Evolutionary conservation across 2,329 filamentous ascomycete species (phyloP).

Genomic region (Zymoseptoria crescenta): DNA sequence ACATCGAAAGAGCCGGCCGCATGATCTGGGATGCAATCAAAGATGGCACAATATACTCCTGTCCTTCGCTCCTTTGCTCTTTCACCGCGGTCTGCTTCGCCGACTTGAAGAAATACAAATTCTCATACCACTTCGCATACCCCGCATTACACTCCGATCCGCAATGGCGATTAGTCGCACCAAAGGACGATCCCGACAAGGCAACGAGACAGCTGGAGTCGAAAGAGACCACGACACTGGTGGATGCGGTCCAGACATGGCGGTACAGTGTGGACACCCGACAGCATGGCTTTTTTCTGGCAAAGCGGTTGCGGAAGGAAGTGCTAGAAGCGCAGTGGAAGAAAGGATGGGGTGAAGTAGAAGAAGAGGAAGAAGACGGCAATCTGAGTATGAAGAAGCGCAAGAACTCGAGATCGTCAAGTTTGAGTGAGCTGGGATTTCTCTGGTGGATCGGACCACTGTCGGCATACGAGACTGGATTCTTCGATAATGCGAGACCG

Average conservation of each 20-base stretch:
- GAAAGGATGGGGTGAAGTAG: conserved; percentile 21
- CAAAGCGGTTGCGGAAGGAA: conserved; percentile 56
- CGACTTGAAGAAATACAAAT: conserved; percentile 94
- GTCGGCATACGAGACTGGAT: conserved; percentile 72
- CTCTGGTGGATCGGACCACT: conserved; percentile 72
- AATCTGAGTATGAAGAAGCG: conserved; percentile 31
- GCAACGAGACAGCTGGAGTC: conserved; percentile 49
- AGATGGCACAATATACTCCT: conserved; percentile 91
- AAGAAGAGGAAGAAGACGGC: conserved; percentile 24
- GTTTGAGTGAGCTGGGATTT: conserved; percentile 52
- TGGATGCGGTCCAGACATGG: conserved; percentile 82
- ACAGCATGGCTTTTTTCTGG: conserved; percentile 94
- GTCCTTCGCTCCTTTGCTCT: conserved; percentile 81
- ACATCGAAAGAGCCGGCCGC: conserved; percentile 69
- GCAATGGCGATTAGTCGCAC: conserved; percentile 58
- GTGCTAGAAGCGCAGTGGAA: conserved; percentile 29
- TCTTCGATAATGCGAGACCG: conserved; percentile 66
- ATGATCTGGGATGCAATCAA: conserved; percentile 98
- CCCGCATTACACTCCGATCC: conserved; percentile 87
- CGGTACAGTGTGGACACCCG: conserved; percentile 70
- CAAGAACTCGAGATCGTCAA: conserved; percentile 45
- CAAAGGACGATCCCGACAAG: conserved; percentile 25
- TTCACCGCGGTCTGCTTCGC: conserved; percentile 88
- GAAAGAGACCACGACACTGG: conserved; percentile 68
- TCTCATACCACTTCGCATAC: conserved; percentile 97